Conservation (phyloP, 129 eudicot genomes). For the Flaveria sonorensis region DNA sequence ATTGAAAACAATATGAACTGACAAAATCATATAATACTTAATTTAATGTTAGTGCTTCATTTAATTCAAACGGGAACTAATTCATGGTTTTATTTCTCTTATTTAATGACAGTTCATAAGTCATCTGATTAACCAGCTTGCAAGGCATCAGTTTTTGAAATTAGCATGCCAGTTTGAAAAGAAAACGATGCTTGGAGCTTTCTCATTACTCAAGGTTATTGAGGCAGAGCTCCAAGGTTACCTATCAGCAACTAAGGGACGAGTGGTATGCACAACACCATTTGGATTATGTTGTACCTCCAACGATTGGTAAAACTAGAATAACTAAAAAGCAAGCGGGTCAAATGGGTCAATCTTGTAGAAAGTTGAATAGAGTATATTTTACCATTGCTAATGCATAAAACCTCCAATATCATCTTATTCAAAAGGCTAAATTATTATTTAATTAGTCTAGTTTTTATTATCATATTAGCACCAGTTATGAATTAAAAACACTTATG, state of each 20-base stretch:
- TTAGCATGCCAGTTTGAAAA: slow-evolving; percentile 94
- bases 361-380: neutral
- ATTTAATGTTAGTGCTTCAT: neutral
- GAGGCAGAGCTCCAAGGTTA: slow-evolving; percentile 89
- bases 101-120: slow-evolving; percentile 65
- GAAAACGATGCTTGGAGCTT: slow-evolving; percentile 95
- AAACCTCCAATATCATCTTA: neutral
- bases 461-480: neutral
- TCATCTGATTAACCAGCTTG: slow-evolving; percentile 85
- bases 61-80: neutral
- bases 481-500: neutral
- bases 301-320: neutral
- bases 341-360: neutral
- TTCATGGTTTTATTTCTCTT: neutral
- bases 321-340: neutral
- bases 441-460: neutral
- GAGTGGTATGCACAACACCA: slow-evolving; percentile 65
- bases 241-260: slow-evolving; percentile 80
- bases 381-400: neutral
- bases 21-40: neutral
- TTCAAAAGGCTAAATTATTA: neutral
- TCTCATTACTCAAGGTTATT: slow-evolving; percentile 80
- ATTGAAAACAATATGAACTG: slow-evolving; percentile 1
- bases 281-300: neutral
- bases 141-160: slow-evolving; percentile 82